Conservation (phyloP, 164 flowering plant genomes). For the Pachysandra terminalis region DNA sequence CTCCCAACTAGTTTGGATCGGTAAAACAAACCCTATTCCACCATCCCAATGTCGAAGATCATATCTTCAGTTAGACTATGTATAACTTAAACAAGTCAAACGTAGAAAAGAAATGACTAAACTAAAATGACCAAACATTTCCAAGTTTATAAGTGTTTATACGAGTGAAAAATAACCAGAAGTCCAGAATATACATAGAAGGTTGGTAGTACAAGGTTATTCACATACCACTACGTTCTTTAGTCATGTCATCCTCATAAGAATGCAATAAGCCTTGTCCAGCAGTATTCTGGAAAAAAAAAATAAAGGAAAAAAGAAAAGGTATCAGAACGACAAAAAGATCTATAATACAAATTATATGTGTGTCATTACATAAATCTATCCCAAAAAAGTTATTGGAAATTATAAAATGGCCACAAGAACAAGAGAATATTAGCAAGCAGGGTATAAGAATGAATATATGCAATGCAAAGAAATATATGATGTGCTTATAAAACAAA, state of each 20-base stretch:
- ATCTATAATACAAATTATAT: background rate
- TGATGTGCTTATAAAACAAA: background rate
- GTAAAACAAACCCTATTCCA: no score
- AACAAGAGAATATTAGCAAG: no score
- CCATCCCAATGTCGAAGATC: no score
- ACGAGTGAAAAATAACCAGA: background rate
- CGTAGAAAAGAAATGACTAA: background rate
- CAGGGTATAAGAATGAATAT: no score
- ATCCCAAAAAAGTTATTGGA: background rate
- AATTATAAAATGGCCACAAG: no score
- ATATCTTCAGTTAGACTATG: no score
- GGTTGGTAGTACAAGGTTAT: background rate
- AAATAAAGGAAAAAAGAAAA: background rate
- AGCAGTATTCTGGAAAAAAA: constrained; percentile 22
- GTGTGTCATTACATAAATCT: background rate
- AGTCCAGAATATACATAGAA: background rate
- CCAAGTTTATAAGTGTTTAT: background rate
- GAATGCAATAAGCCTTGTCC: constrained; percentile 39
- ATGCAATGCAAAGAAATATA: background rate
- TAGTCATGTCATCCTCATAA: constrained; percentile 42
- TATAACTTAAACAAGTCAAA: background rate
- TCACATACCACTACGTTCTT: constrained; percentile 50
- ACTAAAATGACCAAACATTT: background rate
- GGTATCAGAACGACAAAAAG: constrained; percentile 1
- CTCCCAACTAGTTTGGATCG: no score